phyloP scores from a whole-genome alignment of 2,329 filamentous ascomycete genomes.

The Blumeria graminis region DNA sequence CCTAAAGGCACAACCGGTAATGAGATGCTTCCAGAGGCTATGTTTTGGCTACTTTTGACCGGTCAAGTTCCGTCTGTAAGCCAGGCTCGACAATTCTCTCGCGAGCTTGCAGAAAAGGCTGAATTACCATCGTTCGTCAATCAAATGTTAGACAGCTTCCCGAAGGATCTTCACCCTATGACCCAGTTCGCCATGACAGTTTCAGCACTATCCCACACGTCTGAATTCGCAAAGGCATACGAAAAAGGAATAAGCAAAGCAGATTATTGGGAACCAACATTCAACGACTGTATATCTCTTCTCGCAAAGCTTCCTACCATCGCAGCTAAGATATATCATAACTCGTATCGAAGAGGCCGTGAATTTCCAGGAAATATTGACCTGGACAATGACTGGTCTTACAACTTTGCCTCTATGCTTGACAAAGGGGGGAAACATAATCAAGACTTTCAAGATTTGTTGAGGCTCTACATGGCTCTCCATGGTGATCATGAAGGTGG shows the following conservation, averaged over 20 bases:
- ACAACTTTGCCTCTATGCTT: conserved; percentile 94
- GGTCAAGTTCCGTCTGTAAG: conserved; percentile 65
- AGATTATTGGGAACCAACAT: conserved; percentile 96
- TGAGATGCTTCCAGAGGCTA: conserved; percentile 94
- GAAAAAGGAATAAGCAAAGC: conserved; percentile 79
- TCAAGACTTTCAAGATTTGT: conserved; percentile 82
- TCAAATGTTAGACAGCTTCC: conserved; percentile 76
- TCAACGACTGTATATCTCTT: conserved; percentile 81
- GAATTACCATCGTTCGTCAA: conserved; percentile 60
- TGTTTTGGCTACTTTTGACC: conserved; percentile 97
- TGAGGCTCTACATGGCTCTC: conserved; percentile 81
- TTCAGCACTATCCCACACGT: conserved; percentile 85
- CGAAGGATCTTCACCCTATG: conserved; percentile 85
- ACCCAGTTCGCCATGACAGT: conserved; percentile 92
- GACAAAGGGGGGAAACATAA: conserved; percentile 74
- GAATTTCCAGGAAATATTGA: conserved; percentile 57
- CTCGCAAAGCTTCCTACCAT: conserved; percentile 92
- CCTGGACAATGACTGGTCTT: conserved; percentile 77
- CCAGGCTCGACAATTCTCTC: conserved; percentile 64
- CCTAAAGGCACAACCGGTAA: conserved; percentile 81
- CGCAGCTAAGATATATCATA: conserved; percentile 93
- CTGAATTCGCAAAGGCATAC: conserved; percentile 81
- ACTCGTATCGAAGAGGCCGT: conserved; percentile 57
- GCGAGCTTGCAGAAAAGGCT: conserved; percentile 69
- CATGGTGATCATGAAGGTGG: conserved; percentile 97